These are phyloP conservation scores for Nemania bipapillata DNA, from an alignment of 2,329 filamentous ascomycete species.

Conservation along the genomic window DNA sequence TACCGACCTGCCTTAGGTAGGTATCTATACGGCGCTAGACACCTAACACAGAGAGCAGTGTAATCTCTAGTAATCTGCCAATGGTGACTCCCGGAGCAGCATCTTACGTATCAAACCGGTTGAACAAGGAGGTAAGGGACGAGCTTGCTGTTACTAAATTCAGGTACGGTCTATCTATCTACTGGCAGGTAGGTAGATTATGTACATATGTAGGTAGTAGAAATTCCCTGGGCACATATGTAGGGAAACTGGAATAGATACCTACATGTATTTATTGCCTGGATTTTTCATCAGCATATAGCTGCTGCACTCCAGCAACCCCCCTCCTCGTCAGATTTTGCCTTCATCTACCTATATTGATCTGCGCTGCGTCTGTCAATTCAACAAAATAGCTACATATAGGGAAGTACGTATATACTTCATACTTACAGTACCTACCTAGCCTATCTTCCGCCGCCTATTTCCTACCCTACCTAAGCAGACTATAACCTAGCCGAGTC, in stretches of 20 bases:
- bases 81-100: constrained; percentile 33
- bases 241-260: neutral
- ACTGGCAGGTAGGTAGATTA: neutral
- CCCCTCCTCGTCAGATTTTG: neutral
- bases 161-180: neutral
- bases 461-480: too few relatives aligned
- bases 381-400: too few relatives aligned
- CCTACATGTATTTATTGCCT: neutral
- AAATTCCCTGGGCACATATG: neutral
- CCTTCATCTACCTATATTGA: neutral
- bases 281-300: constrained; percentile 9
- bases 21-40: neutral
- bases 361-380: neutral
- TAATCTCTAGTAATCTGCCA: constrained; percentile 39
- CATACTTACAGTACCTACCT: too few relatives aligned
- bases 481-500: neutral
- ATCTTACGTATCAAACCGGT: constrained; percentile 11
- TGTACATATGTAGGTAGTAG: neutral
- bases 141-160: neutral
- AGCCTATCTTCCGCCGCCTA: neutral
- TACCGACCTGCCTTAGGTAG: neutral
- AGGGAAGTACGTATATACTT: too few relatives aligned
- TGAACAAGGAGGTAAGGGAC: neutral
- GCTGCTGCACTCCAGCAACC: neutral
- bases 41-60: neutral